phyloP scores from a whole-genome alignment of 164 flowering plant genomes.

The Annona squamosa region DNA sequence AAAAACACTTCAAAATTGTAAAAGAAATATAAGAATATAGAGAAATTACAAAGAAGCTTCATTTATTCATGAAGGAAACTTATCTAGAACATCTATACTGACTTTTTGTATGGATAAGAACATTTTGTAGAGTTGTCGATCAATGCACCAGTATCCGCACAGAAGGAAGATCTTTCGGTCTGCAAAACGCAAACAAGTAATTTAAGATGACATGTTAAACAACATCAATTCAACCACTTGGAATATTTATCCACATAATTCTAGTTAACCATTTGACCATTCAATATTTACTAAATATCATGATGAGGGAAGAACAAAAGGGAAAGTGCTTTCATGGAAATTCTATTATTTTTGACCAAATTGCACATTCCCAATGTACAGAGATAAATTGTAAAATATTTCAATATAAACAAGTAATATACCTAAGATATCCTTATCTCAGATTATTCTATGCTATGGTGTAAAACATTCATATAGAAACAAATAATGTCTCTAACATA shows the following conservation, averaged over 20 bases:
- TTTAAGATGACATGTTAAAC: background rate
- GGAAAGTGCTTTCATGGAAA: too few species aligned
- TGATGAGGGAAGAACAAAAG: too few species aligned
- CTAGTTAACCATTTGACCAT: too few species aligned
- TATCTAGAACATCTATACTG: conserved; percentile 10
- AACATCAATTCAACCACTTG: background rate
- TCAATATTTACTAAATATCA: too few species aligned
- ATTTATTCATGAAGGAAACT: background rate
- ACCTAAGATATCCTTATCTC: too few species aligned
- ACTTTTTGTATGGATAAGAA: conserved; percentile 68
- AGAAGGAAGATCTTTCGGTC: conserved; percentile 79
- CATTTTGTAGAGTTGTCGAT: conserved; percentile 52
- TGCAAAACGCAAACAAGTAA: conserved; percentile 23
- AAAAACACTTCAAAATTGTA: background rate
- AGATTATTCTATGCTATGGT: too few species aligned
- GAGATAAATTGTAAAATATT: too few species aligned
- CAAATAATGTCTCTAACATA: too few species aligned
- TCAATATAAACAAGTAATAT: too few species aligned
- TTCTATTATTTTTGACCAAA: too few species aligned
- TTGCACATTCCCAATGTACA: too few species aligned
- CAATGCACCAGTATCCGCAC: conserved; percentile 89
- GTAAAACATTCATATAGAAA: too few species aligned
- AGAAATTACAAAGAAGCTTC: background rate
- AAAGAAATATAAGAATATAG: background rate
- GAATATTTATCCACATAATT: background rate